These are phyloP conservation scores for Xanthoconium separans DNA, from an alignment of 1,284 basidiomycete species.

Conservation along the genomic window DNA sequence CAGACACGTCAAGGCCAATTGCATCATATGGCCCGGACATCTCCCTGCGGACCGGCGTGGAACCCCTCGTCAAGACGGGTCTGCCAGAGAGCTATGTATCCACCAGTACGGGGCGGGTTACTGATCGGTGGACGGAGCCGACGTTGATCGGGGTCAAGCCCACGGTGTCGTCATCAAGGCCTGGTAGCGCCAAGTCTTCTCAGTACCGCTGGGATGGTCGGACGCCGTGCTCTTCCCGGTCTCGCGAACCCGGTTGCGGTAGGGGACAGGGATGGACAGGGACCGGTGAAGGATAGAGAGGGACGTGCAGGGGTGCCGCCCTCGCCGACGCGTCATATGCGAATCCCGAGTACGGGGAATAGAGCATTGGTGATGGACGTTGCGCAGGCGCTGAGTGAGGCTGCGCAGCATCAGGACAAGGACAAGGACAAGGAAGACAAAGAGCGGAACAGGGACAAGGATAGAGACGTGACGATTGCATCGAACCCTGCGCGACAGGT, in stretches of 20 bases:
- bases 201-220: constrained; percentile 25
- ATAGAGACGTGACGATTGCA: too few species aligned
- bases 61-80: constrained; percentile 4
- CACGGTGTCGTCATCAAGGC: neutral
- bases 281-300: constrained; percentile 1
- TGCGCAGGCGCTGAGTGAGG: constrained; percentile 57
- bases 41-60: neutral
- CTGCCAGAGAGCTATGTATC: neutral
- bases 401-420: constrained; percentile 14
- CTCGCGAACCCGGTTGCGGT: constrained; percentile 21
- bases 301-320: constrained; percentile 12
- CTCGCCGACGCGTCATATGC: constrained; percentile 40
- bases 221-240: constrained; percentile 42
- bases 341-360: constrained; percentile 67
- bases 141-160: constrained; percentile 35
- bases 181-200: constrained; percentile 4
- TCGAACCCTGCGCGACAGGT: neutral
- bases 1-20: neutral
- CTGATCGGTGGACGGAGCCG: constrained; percentile 36
- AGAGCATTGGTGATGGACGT: constrained; percentile 76
- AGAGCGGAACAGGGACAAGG: too few species aligned
- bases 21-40: neutral
- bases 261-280: constrained; percentile 7
- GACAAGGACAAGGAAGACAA: too few species aligned
- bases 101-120: constrained; percentile 8